Evolutionary conservation across 192 early-diverging fungal genomes (phyloP).

Genomic region (Rhizophagus clarus): DNA sequence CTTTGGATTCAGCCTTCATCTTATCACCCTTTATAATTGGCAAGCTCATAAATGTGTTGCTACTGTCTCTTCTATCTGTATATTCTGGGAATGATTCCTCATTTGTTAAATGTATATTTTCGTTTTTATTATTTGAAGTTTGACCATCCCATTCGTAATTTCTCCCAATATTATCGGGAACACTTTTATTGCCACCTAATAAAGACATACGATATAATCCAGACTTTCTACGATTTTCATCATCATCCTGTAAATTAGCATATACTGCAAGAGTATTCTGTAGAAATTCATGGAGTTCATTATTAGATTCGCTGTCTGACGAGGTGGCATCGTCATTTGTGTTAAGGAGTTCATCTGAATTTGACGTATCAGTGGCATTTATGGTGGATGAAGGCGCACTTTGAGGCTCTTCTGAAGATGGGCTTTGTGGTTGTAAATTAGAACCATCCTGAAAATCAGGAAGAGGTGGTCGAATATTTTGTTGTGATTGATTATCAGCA

Average conservation of each 20-base stretch:
- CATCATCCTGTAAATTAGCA: neutral
- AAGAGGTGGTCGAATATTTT: neutral
- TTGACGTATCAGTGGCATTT: too few relatives aligned
- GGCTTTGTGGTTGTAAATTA: neutral
- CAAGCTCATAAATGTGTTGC: slow-evolving; percentile 10
- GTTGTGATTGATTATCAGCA: neutral
- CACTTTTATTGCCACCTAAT: slow-evolving; percentile 24
- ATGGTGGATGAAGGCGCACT: neutral
- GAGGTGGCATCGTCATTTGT: neutral
- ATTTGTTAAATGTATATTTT: neutral
- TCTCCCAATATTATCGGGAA: slow-evolving; percentile 28
- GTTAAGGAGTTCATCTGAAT: neutral
- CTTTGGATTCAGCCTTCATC: neutral
- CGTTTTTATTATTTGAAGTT: neutral
- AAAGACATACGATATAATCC: slow-evolving; percentile 8
- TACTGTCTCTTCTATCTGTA: neutral
- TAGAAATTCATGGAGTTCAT: neutral
- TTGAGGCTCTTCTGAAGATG: neutral
- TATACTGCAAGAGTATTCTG: neutral
- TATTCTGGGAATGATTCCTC: neutral
- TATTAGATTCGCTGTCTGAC: slow-evolving; percentile 1
- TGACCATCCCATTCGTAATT: neutral
- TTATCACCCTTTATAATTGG: slow-evolving; percentile 17
- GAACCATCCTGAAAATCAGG: neutral
- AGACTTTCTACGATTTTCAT: neutral